Evolutionary conservation across 2,329 filamentous ascomycete species (phyloP), one percentile per base, ranked within the genome.

Genomic region (Penicillium verrucosum): DNA sequence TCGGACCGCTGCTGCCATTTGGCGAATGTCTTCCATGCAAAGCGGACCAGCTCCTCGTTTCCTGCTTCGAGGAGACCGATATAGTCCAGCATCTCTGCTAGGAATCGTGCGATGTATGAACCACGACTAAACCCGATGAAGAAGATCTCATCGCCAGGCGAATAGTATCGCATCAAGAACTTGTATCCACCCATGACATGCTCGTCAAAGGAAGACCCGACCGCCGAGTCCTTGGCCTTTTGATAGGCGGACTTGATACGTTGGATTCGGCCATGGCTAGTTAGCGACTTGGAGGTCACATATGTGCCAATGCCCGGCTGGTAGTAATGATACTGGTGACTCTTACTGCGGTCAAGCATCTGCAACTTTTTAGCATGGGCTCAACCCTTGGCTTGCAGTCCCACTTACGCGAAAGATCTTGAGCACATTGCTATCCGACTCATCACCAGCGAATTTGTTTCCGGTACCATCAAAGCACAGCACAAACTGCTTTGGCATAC

Each of bases 131-230:
- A 91, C 0, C 88, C 88, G 58, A 90, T 89, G 73, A 90, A 84
- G 68, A 85, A 89, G 36, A 89, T 88, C 54, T 80, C 76, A 58
- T 81, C 77, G 11, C 78, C 78, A 0, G 82, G 81, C 43, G 80
- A 79, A 69, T 90, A 90, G 70, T 87, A 89, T 18, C 85, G 82
- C 87, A 90, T 90, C 44, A 91, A 78, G 70, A 92, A 90, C 53
- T 86, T 85, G 73, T 94, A 94, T 1, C 89, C 90, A 8, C 87
- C 89, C 64, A 94, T 89, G 11, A 94, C 90, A 74, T 94, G 90
- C 55, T 90, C 82, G 63, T 89, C 89, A 61, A 95, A 93, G 0
- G 87, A 90, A 0, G 88, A 88, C 1, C 90, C 90, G 58, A 95
- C 74, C 10, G 89, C 90, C 3, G 88, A 89, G 71, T 94, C 90